phyloP scores from a whole-genome alignment of 2,329 filamentous ascomycete genomes.

The Colletotrichum acutatum region DNA sequence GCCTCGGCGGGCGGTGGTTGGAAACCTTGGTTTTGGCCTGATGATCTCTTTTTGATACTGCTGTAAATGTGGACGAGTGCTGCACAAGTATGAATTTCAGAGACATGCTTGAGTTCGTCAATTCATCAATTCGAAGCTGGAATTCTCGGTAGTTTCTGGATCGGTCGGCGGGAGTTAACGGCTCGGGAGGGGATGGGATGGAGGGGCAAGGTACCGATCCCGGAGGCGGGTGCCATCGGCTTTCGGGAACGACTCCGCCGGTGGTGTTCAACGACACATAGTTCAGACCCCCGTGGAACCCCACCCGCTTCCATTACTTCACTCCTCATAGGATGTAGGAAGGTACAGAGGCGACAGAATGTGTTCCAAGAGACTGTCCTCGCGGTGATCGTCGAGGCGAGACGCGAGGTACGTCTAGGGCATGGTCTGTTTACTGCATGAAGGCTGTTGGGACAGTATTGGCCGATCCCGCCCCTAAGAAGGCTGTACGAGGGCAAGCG shows the following conservation, averaged over 20 bases:
- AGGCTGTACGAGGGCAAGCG: not conserved
- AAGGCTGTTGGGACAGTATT: not conserved
- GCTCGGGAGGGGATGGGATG: not conserved
- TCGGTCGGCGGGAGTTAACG: not conserved
- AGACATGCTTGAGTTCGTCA: too few relatives aligned
- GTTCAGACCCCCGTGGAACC: not conserved
- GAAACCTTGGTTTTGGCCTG: not conserved
- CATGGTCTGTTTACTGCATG: constrained; percentile 12
- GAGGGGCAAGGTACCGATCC: not conserved
- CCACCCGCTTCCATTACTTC: not conserved
- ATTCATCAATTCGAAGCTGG: too few relatives aligned
- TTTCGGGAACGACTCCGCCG: constrained; percentile 16
- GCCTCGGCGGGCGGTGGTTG: not conserved
- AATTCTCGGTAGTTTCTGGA: too few relatives aligned
- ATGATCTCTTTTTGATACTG: too few relatives aligned
- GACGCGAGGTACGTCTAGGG: not conserved
- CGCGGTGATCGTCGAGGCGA: not conserved
- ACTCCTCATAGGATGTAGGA: not conserved
- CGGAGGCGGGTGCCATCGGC: constrained; percentile 32
- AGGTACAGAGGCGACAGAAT: not conserved
- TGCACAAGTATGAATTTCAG: too few relatives aligned
- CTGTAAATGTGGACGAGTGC: too few relatives aligned
- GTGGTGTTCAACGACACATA: not conserved
- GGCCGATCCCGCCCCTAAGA: constrained; percentile 21
- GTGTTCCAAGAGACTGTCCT: not conserved